Conservation (phyloP, 352 stramenopile genomes). For the Pythium diclinum region DNA sequence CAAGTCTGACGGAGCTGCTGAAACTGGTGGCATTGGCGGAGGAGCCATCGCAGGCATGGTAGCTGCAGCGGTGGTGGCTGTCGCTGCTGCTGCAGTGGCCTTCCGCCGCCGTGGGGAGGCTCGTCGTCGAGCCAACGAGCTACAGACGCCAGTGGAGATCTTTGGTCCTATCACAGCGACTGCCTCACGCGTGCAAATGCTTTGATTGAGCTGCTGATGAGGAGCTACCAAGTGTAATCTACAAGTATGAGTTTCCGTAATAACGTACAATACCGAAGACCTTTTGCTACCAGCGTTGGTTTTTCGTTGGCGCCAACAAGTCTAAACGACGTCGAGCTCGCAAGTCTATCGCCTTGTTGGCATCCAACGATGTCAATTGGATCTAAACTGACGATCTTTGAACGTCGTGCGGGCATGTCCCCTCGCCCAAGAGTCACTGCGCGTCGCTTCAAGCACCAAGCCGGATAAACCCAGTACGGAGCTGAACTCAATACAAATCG, state of each 20-base stretch:
- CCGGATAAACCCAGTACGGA: no score
- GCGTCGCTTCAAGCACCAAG: no score
- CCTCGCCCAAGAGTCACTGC: no score
- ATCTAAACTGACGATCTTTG: no score
- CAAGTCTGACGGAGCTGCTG: neutral
- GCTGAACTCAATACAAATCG: conserved; percentile 5
- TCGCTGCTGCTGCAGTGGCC: neutral
- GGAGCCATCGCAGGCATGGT: neutral
- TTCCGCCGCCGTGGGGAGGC: neutral
- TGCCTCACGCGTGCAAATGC: neutral
- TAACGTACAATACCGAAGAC: no score
- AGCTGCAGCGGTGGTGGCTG: neutral
- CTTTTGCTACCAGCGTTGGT: neutral
- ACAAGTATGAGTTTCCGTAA: neutral
- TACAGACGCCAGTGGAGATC: neutral
- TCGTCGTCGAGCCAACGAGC: neutral
- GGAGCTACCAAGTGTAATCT: neutral
- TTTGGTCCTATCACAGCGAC: conserved; percentile 1
- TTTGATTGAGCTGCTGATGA: neutral
- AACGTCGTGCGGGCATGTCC: no score
- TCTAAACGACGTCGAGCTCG: neutral
- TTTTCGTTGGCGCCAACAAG: neutral
- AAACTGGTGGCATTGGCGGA: neutral
- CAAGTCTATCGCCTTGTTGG: no score
- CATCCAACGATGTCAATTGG: no score